Evolutionary conservation across 768 basidiomycete species (phyloP).

Genomic region (Stropharia rugosoannulata): DNA sequence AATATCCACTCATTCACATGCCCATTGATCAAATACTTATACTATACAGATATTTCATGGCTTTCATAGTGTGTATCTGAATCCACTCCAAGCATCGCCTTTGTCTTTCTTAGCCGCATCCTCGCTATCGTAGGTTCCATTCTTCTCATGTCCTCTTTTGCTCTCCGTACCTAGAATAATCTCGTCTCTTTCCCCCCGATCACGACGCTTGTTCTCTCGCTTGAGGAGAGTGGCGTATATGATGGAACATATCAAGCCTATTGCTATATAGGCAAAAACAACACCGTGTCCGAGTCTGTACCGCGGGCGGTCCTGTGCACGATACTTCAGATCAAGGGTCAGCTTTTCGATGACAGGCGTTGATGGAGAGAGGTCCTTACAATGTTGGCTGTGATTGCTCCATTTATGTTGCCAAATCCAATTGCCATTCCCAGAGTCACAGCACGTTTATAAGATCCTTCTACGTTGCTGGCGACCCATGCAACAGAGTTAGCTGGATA

Average conservation of each 20-base stretch:
- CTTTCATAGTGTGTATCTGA: constrained; percentile 55
- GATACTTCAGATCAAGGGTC: constrained; percentile 47
- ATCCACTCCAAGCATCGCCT: constrained; percentile 78
- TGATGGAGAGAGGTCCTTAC: constrained; percentile 34
- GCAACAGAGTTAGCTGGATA: constrained; percentile 32
- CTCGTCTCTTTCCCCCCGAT: constrained; percentile 69
- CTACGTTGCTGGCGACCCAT: constrained; percentile 72
- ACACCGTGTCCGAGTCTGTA: constrained; percentile 70
- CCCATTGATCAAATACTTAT: background rate
- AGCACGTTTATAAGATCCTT: constrained; percentile 73
- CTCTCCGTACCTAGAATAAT: constrained; percentile 52
- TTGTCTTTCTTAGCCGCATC: constrained; percentile 59
- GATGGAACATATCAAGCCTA: constrained; percentile 57
- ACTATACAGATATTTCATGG: background rate
- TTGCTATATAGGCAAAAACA: constrained; percentile 65
- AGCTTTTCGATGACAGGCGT: background rate
- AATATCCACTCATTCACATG: constrained; percentile 20
- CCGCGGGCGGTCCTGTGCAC: constrained; percentile 61
- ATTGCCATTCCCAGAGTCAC: constrained; percentile 71
- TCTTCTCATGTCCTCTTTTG: constrained; percentile 42
- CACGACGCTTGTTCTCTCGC: constrained; percentile 60
- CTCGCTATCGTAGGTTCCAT: constrained; percentile 53
- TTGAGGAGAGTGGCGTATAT: constrained; percentile 47
- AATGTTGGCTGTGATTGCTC: constrained; percentile 65
- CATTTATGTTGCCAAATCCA: constrained; percentile 68